Evolutionary conservation across 495 filamentous ascomycete genomes (phyloP), one percentile per base, ranked within the genome.

Genomic region (Massariosphaeria phaeospora): DNA sequence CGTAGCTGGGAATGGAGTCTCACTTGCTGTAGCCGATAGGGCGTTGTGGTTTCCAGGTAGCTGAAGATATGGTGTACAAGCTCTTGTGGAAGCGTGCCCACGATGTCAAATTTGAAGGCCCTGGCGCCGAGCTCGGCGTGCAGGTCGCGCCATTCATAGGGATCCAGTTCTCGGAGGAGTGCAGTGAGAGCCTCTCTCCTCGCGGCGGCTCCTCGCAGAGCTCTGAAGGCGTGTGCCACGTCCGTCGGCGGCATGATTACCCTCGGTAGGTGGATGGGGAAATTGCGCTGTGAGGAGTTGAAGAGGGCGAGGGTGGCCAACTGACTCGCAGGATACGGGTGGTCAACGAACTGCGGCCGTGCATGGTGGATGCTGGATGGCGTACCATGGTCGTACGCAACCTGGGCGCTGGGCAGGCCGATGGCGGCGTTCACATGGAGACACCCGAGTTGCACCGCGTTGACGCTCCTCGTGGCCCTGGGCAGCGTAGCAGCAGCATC

Each of bases 81-180:
- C 52, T 64, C 62, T 6, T 54, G 10, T 8, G 62, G 62, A 3
- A 61, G 24, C 13, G 29, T 26, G 6, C 51, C 52, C 4, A 64
- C 57, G 23, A 64, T 61, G 39, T 64, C 62, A 27, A 27, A 45
- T 2, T 25, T 17, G 47, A 64, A 61, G 12, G 48, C 24, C 39
- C 35, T 58, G 15, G 12, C 3, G 21, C 40, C 21, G 41, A 63
- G 48, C 23, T 24, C 26, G 24, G n/a, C 21, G 15, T 34, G 27
- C 8, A 57, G 12, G 9, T 18, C 20, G 8, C 59, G 25, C 55
- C 54, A 58, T 35, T 63, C 59, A 31, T 54, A 35, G 2, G 43
- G 43, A 12, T 13, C 49, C 2, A 63, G 27, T 29, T 50, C 41
- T 4, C 29, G 9, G 5, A 47, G 15, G 11, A 63, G 40, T 26